Conservation (phyloP, 2,329 filamentous ascomycete species). For the Didymella pomorum region DNA sequence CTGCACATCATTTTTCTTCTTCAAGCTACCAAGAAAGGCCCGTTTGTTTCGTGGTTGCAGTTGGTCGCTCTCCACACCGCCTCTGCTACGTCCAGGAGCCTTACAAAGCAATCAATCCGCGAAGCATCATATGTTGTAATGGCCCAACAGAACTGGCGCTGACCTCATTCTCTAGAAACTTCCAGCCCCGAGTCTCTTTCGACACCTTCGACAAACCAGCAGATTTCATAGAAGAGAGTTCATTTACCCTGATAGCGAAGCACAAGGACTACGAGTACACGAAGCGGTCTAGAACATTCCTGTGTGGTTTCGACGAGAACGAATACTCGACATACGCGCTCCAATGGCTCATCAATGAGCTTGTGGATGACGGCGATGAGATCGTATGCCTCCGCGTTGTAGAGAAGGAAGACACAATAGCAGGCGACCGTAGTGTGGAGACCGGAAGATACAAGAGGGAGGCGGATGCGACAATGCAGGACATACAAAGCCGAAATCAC, state of each 20-base stretch:
- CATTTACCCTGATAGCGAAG: conserved; percentile 83
- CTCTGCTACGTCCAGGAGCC: neutral
- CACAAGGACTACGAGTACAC: conserved; percentile 86
- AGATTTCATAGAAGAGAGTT: conserved; percentile 65
- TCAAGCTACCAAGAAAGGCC: neutral
- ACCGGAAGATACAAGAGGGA: conserved; percentile 77
- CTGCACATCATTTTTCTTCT: neutral
- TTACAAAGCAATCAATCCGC: neutral
- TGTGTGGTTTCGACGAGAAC: conserved; percentile 90
- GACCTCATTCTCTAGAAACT: conserved; percentile 58
- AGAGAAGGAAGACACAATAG: conserved; percentile 79
- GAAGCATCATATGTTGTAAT: neutral
- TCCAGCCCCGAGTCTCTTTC: conserved; percentile 74
- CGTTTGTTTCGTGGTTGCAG: neutral
- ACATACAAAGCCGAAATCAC: conserved; percentile 81
- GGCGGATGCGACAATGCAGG: conserved; percentile 75
- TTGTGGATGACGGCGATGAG: conserved; percentile 93
- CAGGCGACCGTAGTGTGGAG: conserved; percentile 66
- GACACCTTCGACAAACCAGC: conserved; percentile 75
- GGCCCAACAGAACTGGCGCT: conserved; percentile 13
- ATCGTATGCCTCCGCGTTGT: conserved; percentile 89
- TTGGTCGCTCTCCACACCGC: neutral
- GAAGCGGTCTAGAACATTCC: conserved; percentile 83
- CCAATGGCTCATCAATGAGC: conserved; percentile 89
- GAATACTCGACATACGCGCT: conserved; percentile 91